Evolutionary conservation across 2,329 filamentous ascomycete genomes (phyloP), one percentile per base, ranked within the genome.

Genomic region (Alternaria longipes): DNA sequence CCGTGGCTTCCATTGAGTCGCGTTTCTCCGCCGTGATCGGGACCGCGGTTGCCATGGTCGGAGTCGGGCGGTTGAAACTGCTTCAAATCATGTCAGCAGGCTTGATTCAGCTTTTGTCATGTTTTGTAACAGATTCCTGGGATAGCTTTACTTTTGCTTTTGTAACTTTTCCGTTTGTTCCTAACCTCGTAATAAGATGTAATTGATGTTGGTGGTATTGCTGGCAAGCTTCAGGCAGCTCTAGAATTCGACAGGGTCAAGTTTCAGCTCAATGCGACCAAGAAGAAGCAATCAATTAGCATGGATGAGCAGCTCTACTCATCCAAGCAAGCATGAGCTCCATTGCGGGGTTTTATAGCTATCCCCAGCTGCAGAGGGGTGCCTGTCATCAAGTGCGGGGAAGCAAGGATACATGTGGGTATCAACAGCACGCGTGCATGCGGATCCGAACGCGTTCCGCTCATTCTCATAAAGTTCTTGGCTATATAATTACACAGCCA

Each of bases 1-100:
- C 54, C 12, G 68, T 69, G 2, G 70, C 74, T 14, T 75, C 74
- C 72, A 78, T 78, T 8, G 73, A 76, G 56, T 76, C 75, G 52
- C 72, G 63, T 40, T 77, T 77, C 38, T 44, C 47, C 11, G 22
- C 18, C 42, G 46, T 32, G 14, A 50, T 50, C 18, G 46, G 46
- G 1, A 18, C 42, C 24, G 34, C 26, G 5, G 26, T 28, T 28
- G 56, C 40, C 54, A 55, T 58, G 50, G 26, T 56, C 51, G 30
- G 28, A 24, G 36, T 46, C 28, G 24, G 24, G 28, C 7, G 20
- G 28, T 20, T 56, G 38, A 24, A 9, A 16, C 22, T 28, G 30
- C 22, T 38, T 18, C 14, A 14, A 12, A 5, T 32, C 18, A 9
- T n/a, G 40, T 60, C 36, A 60, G 38, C 8, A 20, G 2, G 3